Evolutionary conservation across 306 rosid genomes (phyloP).

Genomic region (Vachellia pachyceras): DNA sequence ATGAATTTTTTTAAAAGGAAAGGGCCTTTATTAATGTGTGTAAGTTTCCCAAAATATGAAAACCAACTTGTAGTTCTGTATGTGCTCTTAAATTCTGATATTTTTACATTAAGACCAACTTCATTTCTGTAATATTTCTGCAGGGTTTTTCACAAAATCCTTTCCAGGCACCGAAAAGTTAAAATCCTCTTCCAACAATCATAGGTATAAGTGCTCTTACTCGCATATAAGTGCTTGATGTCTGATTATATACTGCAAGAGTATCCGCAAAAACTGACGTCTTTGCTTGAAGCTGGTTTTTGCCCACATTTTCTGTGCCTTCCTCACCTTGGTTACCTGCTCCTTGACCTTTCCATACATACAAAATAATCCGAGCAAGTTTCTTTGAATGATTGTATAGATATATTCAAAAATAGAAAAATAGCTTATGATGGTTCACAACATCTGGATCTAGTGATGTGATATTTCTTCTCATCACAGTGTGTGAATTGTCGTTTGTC

Average conservation of each 20-base stretch:
- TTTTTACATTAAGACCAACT: background rate
- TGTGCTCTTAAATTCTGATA: background rate
- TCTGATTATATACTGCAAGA: conserved; percentile 79
- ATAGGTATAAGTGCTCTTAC: conserved; percentile 57
- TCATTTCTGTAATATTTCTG: background rate
- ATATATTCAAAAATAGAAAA: conserved; percentile 27
- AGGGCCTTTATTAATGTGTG: background rate
- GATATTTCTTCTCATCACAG: conserved; percentile 6
- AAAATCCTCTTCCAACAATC: conserved; percentile 26
- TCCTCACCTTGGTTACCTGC: conserved; percentile 79
- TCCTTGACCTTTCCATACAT: conserved; percentile 72
- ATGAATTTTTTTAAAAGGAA: background rate
- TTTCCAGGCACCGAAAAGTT: conserved; percentile 1
- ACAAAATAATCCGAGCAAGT: conserved; percentile 30
- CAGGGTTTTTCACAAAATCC: background rate
- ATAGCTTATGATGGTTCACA: conserved; percentile 34
- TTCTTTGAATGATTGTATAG: conserved; percentile 14
- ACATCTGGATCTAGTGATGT: conserved; percentile 17
- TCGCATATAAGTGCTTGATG: conserved; percentile 94
- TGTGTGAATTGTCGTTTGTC: background rate
- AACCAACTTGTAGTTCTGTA: conserved; percentile 5
- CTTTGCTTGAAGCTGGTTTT: conserved; percentile 93
- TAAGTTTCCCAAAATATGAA: conserved; percentile 19
- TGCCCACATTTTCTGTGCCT: conserved; percentile 86
- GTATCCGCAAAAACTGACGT: conserved; percentile 81